Conservation (phyloP, 352 stramenopile genomes). For the Globisporangium canariense region DNA sequence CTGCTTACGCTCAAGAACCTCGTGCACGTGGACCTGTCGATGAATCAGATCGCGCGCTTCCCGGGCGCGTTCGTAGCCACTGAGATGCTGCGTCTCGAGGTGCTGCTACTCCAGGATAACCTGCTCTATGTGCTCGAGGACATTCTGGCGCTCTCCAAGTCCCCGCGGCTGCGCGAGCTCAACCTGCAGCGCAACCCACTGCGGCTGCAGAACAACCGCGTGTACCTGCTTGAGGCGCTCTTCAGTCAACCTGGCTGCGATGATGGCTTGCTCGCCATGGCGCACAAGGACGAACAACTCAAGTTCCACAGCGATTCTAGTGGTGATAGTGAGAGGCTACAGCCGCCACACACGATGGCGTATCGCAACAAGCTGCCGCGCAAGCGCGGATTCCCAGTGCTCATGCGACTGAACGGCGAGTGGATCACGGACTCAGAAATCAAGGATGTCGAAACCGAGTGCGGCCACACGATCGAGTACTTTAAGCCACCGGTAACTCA, state of each 20-base stretch:
- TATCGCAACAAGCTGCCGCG: slow-evolving; percentile 50
- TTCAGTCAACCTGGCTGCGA: slow-evolving; percentile 30
- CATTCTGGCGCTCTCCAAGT: slow-evolving; percentile 40
- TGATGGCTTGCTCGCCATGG: slow-evolving; percentile 33
- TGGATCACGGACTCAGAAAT: slow-evolving; percentile 63
- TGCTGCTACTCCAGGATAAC: slow-evolving; percentile 54
- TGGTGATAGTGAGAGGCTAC: neutral
- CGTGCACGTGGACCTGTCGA: slow-evolving; percentile 49
- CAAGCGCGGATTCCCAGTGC: slow-evolving; percentile 53
- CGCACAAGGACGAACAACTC: slow-evolving; percentile 36
- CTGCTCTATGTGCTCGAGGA: slow-evolving; percentile 64
- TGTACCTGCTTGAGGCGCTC: slow-evolving; percentile 69
- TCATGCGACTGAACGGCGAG: slow-evolving; percentile 51
- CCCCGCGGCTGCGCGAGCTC: slow-evolving; percentile 50
- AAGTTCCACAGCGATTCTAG: slow-evolving; percentile 13
- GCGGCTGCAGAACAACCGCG: slow-evolving; percentile 52
- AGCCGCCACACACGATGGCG: slow-evolving; percentile 12
- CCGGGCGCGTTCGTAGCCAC: slow-evolving; percentile 39
- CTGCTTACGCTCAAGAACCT: slow-evolving; percentile 58
- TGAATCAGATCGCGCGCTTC: slow-evolving; percentile 59
- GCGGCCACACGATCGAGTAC: slow-evolving; percentile 44
- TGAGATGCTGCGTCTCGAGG: slow-evolving; percentile 43
- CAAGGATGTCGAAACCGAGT: slow-evolving; percentile 45
- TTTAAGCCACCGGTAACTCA: slow-evolving; percentile 15
- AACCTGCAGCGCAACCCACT: slow-evolving; percentile 56